Conservation (phyloP, 768 basidiomycete species). For the Russula abietina region DNA sequence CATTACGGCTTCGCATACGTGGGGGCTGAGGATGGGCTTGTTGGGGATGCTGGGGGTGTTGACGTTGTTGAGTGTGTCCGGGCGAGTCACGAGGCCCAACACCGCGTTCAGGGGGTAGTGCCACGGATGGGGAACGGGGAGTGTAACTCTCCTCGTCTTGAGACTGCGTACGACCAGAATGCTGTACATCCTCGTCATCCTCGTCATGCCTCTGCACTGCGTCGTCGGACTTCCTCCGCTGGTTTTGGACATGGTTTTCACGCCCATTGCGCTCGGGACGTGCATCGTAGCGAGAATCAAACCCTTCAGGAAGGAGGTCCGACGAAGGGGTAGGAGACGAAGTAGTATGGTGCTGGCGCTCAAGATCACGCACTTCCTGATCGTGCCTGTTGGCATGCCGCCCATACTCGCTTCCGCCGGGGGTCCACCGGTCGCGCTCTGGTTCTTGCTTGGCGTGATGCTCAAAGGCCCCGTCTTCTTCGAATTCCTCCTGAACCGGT, state of each 20-base stretch:
- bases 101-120: conserved; percentile 15
- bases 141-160: conserved; percentile 27
- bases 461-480: conserved; percentile 19
- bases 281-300: conserved; percentile 19
- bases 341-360: conserved; percentile 12
- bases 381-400: conserved; percentile 20
- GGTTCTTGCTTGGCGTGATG: conserved; percentile 6
- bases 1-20: conserved; percentile 24
- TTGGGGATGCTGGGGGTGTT: conserved; percentile 6
- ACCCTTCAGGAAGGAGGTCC: conserved; percentile 24
- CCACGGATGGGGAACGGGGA: conserved; percentile 22
- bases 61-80: conserved; percentile 4
- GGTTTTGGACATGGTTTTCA: neutral
- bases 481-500: conserved; percentile 24
- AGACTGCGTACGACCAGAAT: conserved; percentile 14
- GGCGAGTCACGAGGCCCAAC: conserved; percentile 9
- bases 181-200: conserved; percentile 14
- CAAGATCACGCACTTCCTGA: conserved; percentile 15
- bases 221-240: conserved; percentile 8
- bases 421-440: conserved; percentile 21
- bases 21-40: conserved; percentile 8
- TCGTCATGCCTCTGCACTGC: conserved; percentile 2
- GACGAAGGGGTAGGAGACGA: conserved; percentile 25
- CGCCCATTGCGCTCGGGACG: conserved; percentile 17
- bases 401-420: conserved; percentile 13